phyloP scores from a whole-genome alignment of 495 filamentous ascomycete species.

The Podospora tetraspora region DNA sequence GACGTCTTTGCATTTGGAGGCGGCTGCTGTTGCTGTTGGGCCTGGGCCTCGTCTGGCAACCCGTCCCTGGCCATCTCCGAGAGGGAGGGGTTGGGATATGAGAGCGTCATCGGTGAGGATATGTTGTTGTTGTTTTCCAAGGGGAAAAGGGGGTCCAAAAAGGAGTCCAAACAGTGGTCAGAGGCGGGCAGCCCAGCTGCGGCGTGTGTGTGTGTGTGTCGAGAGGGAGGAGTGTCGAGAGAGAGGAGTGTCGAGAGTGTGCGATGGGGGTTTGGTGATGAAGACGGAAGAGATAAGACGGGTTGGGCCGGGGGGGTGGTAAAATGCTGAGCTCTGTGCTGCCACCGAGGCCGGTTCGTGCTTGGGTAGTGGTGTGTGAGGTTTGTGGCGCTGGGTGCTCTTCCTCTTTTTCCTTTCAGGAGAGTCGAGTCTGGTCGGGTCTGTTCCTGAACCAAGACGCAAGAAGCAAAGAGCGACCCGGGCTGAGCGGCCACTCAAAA shows the following conservation, averaged over 20 bases:
- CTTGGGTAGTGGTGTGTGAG: not conserved
- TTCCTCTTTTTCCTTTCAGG: not conserved
- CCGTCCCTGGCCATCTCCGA: conserved; percentile 19
- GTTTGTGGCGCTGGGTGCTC: not conserved
- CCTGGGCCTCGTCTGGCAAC: conserved; percentile 5
- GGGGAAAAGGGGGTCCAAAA: not conserved
- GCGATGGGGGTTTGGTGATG: not conserved
- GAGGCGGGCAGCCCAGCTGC: not conserved
- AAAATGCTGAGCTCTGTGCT: not conserved
- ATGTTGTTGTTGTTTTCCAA: not conserved
- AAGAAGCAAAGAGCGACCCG: not conserved
- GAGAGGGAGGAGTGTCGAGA: not conserved
- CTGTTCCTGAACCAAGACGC: not conserved
- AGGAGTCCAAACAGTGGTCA: not conserved
- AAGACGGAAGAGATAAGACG: not conserved
- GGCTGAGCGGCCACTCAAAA: not conserved
- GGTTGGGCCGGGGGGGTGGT: not conserved
- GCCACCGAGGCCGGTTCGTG: not conserved
- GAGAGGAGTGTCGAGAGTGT: not conserved
- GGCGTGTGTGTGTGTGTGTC: not conserved
- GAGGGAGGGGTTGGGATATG: conserved; percentile 29
- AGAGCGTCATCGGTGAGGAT: conserved; percentile 15
- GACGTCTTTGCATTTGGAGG: not conserved
- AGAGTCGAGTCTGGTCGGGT: not conserved
- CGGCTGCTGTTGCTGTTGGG: conserved; percentile 5